These are phyloP conservation scores for Nemania sp. DNA, from an alignment of 2,329 filamentous ascomycete genomes.

Conservation along the genomic window DNA sequence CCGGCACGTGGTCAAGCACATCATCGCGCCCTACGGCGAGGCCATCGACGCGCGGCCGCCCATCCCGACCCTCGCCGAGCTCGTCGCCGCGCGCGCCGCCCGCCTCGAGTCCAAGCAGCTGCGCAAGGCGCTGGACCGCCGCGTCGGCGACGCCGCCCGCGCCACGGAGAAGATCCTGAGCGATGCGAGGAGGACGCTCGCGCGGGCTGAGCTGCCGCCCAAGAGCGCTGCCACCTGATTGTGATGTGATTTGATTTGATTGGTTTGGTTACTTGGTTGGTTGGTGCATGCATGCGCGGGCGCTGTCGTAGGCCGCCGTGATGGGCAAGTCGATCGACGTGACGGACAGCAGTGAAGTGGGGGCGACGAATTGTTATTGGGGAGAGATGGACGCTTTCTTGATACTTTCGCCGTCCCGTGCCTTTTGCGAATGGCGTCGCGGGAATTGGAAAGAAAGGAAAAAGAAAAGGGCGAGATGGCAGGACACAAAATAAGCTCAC, in stretches of 20 bases:
- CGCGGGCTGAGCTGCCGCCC: neutral
- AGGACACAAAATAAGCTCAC: neutral
- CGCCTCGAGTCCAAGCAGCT: conserved; percentile 31
- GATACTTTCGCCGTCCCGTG: neutral
- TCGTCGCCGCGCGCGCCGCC: conserved; percentile 54
- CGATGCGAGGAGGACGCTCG: neutral
- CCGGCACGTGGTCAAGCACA: conserved; percentile 73
- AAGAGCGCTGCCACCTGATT: neutral
- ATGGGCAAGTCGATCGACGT: no score
- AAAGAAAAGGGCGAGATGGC: neutral
- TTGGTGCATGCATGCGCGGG: no score
- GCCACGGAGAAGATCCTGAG: neutral
- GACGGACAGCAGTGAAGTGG: no score
- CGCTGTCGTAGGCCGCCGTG: no score
- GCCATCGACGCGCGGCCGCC: conserved; percentile 66
- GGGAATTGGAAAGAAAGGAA: neutral
- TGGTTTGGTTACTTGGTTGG: no score
- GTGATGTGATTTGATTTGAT: no score
- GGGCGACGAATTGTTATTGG: neutral
- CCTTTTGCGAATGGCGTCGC: neutral
- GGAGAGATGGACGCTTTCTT: neutral
- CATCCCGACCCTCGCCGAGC: conserved; percentile 67
- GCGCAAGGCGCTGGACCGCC: conserved; percentile 20
- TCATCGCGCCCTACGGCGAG: conserved; percentile 70
- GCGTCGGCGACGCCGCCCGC: neutral